phyloP scores from a whole-genome alignment of 2,329 filamentous ascomycete genomes.

The Aspergillus caelatus region DNA sequence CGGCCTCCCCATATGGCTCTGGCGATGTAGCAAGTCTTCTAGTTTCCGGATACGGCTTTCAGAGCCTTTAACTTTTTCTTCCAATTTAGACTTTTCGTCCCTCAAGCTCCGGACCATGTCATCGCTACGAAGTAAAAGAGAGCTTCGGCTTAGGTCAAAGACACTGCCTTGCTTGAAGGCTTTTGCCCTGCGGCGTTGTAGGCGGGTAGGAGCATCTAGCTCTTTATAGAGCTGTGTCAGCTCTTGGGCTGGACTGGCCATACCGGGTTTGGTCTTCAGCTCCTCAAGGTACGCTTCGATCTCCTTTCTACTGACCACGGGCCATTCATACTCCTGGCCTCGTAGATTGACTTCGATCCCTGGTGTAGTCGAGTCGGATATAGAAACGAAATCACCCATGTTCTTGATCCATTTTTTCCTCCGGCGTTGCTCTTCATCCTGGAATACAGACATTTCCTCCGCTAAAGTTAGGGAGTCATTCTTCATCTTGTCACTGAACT shows the following conservation, averaged over 20 bases:
- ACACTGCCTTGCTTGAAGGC: conserved; percentile 97
- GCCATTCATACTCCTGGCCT: conserved; percentile 80
- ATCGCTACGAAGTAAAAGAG: conserved; percentile 82
- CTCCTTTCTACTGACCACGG: conserved; percentile 72
- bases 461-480: conserved; percentile 83
- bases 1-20: conserved; percentile 62
- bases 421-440: conserved; percentile 88
- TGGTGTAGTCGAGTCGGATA: conserved; percentile 69
- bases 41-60: conserved; percentile 88
- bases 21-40: conserved; percentile 88
- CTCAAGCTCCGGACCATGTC: conserved; percentile 77
- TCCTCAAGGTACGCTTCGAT: conserved; percentile 72
- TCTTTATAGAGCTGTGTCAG: conserved; percentile 77
- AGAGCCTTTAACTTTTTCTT: conserved; percentile 76
- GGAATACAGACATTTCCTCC: conserved; percentile 89
- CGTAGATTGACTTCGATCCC: conserved; percentile 84
- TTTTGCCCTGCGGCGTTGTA: conserved; percentile 83
- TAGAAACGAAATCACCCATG: conserved; percentile 71
- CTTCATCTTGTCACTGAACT: conserved; percentile 91
- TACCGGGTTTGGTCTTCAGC: conserved; percentile 66
- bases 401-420: conserved; percentile 88
- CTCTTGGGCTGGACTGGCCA: conserved; percentile 69
- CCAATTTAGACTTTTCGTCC: conserved; percentile 76
- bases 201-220: conserved; percentile 77
- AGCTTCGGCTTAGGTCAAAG: conserved; percentile 88